Percentiles rank a stretch among this genome's conserved stretches.
Conservation (phyloP, 2,329 filamentous ascomycete species). For the Trichoderma afroharzianum region DNA sequence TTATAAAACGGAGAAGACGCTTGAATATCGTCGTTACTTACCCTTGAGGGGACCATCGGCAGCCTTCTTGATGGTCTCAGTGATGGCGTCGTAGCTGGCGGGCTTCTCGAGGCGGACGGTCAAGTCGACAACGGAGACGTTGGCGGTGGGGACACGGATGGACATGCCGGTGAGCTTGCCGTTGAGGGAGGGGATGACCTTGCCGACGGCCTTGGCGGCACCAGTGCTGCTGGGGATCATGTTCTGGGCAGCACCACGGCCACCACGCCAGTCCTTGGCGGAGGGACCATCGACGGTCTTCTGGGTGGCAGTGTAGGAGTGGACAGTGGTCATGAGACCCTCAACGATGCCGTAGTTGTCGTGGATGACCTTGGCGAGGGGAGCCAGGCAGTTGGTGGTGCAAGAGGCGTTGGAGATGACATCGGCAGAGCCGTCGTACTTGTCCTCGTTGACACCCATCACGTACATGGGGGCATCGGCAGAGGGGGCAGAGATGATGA, state of each 20-base stretch:
- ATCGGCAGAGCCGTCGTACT: conserved; percentile 84
- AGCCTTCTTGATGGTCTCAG: conserved; percentile 83
- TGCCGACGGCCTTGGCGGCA: conserved; percentile 99
- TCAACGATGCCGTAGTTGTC: conserved; percentile 97
- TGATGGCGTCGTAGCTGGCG: conserved; percentile 88
- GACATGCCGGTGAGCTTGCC: conserved; percentile 99
- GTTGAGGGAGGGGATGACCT: conserved; percentile 97
- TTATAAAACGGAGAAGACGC: not conserved
- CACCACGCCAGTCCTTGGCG: conserved; percentile 98
- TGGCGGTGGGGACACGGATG: conserved; percentile 97
- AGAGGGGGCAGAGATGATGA: conserved; percentile 86
- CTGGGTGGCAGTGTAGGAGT: conserved; percentile 99
- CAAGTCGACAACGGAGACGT: conserved; percentile 98
- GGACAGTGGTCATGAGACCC: conserved; percentile 99
- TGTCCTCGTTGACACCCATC: conserved; percentile 96
- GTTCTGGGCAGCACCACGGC: conserved; percentile 97
- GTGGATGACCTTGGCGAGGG: conserved; percentile 98
- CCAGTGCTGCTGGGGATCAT: conserved; percentile 99
- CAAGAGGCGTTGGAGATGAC: conserved; percentile 99
- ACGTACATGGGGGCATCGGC: conserved; percentile 99
- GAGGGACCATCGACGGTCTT: conserved; percentile 99
- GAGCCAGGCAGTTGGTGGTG: conserved; percentile 99
- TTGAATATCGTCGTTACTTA: conserved; percentile 40
- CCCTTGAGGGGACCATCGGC: conserved; percentile 82
- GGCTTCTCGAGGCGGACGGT: conserved; percentile 91